Evolutionary conservation across 129 eudicot species (phyloP).

Genomic region (Smallanthus sonchifolius): DNA sequence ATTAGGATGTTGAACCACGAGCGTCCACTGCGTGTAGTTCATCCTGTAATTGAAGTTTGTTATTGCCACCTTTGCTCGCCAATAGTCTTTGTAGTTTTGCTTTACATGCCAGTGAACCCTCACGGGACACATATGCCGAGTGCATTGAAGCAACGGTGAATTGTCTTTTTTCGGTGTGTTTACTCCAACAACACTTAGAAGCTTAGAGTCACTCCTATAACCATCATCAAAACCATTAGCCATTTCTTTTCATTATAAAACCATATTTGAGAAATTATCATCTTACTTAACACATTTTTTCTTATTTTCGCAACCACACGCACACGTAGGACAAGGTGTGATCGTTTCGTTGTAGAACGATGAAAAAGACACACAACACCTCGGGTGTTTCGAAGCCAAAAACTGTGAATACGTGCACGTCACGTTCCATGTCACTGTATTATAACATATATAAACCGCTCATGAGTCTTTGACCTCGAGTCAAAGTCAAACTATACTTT

Average conservation of each 20-base stretch:
- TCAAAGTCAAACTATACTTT: not conserved
- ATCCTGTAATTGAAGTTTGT: slow-evolving; percentile 70
- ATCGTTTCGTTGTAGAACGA: slow-evolving; percentile 64
- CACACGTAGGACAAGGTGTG: slow-evolving; percentile 55
- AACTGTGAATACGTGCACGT: slow-evolving; percentile 73
- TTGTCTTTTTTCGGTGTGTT: slow-evolving; percentile 63
- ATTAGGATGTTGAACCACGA: slow-evolving; percentile 82
- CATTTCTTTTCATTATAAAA: not conserved
- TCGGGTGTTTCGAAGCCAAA: slow-evolving; percentile 56
- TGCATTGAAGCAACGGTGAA: slow-evolving; percentile 66
- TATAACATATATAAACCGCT: not conserved
- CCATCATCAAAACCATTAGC: slow-evolving; percentile 12
- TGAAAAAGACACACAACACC: slow-evolving; percentile 64
- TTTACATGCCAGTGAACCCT: slow-evolving; percentile 82
- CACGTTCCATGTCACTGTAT: slow-evolving; percentile 75
- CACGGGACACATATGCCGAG: slow-evolving; percentile 78
- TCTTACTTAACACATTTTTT: slow-evolving; percentile 57
- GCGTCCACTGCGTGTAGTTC: slow-evolving; percentile 86
- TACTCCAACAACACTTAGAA: slow-evolving; percentile 50
- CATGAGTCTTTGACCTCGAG: slow-evolving; percentile 9
- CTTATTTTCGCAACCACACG: slow-evolving; percentile 59
- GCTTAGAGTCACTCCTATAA: slow-evolving; percentile 62
- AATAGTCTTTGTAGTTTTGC: slow-evolving; percentile 70
- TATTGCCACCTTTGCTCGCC: slow-evolving; percentile 66
- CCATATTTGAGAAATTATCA: not conserved